Evolutionary conservation across 2,329 filamentous ascomycete species (phyloP), one percentile per base, ranked within the genome.

Genomic region (Colletotrichum phormii): DNA sequence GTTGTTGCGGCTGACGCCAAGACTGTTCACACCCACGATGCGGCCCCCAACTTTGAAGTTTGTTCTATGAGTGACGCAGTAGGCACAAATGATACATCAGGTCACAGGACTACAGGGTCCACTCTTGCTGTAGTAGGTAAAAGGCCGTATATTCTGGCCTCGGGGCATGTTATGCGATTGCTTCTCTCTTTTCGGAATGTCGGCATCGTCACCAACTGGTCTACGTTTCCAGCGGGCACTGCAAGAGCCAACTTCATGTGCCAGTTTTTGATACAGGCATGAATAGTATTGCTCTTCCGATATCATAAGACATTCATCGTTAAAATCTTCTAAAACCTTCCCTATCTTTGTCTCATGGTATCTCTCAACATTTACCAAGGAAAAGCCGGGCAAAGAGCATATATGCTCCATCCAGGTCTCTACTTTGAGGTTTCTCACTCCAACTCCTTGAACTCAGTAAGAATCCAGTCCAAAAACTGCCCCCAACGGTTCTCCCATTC

Each of bases 401-500:
- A 15, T 42, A 8, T 3, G 4, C 42, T 49, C 15, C 42, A 49
- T 18, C 42, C 18, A 15, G 18, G 3, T n/a, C 18, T 49, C 42
- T 49, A 49, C 18, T 49, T 18, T 22, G 42, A n/a, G n/a, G 18
- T 22, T 18, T 49, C 18, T 49, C 3, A 22, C 13, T 54, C 15
- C 46, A 62, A 49, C 18, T 24, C 37, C 65, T 53, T 33, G 1
- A 71, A 67, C 46, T 79, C 79, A 13, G 83, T 75, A 1, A 90
- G 82, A 5, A 92, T 84, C 82, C 84, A 84, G 1, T 82, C 63
- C 68, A 92, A 86, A 74, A 93, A 94, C 0, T 80, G 78, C 2
- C 87, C 81, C 92, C 92, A 95, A 42, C 84, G 84, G 4, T 74
- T 72, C 71, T 85, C 80, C 87, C 92, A 93, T 57, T 86, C 82